Base-by-base conservation (phyloP, 805 yeast species). In the Metschnikowia orientalis region DNA sequence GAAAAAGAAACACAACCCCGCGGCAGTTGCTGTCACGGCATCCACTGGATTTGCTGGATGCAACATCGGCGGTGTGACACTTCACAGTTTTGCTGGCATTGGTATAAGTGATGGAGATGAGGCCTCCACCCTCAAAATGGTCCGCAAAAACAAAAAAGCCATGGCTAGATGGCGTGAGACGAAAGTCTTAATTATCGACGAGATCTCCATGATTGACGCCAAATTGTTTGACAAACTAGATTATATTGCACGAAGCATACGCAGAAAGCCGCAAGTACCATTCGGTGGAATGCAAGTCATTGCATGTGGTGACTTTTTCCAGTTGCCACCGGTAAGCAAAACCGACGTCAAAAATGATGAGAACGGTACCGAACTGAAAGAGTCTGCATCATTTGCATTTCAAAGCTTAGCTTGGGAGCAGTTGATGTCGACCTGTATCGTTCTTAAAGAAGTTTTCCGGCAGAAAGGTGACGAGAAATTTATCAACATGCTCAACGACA, bases 41-140 rank as follows among this genome's bases (percentile, higher is more conserved):
- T 84, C 96, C 0, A 92, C 98, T 0, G 98, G 98, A 1, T 63
- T 92, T 41, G 98, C 98, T 0, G 98, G 97, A 0, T 81, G 87
- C 25, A 87, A 88, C 48, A 83, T 92, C 47, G 95, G 94, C 2
- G 98, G 98, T 15, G 75, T 73, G 18, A 92, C 98, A 0, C 66
- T 92, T 18, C 95, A 90, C 56, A 70, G 83, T 49, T 87, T 80
- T 61, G 75, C 95, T 0, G 94, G 95, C 1, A 74, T 88, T 34
- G 97, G 97, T 0, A 56, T 88, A 1, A 95, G 92, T 2, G 60
- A 59, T 27, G 85, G 72, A 6, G 47, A 67, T 2, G 71, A 60
- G 0, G 61, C 61, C 0, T 56, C 57, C 10, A 54, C 86, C 26
- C 63, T 73, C 2, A 58, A 65, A 8, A 67, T 58, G 37, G 71